phyloP scores from a whole-genome alignment of 1,284 basidiomycete genomes.

The Puccinia brachypodii region DNA sequence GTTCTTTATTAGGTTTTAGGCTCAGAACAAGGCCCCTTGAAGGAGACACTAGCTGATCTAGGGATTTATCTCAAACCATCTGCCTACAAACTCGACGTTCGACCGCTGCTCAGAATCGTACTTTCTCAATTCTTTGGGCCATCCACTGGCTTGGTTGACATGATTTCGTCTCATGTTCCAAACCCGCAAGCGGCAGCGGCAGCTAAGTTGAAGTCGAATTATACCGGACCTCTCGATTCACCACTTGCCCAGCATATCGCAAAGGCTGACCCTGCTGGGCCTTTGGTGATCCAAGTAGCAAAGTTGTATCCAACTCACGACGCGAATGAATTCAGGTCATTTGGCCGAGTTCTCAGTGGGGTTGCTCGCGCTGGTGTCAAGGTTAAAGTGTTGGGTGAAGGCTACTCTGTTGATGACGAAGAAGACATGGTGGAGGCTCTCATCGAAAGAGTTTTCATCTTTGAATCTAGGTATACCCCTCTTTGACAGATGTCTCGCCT shows the following conservation, averaged over 20 bases:
- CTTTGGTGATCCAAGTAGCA: slow-evolving; percentile 85
- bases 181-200: slow-evolving; percentile 72
- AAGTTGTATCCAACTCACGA: slow-evolving; percentile 96
- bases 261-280: slow-evolving; percentile 77
- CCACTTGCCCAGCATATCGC: slow-evolving; percentile 76
- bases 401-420: slow-evolving; percentile 94
- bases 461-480: slow-evolving; percentile 71
- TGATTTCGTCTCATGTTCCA: slow-evolving; percentile 86
- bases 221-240: slow-evolving; percentile 79
- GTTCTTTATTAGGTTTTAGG: slow-evolving; percentile 70
- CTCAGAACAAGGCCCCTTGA: slow-evolving; percentile 80
- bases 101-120: slow-evolving; percentile 88
- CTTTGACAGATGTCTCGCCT: slow-evolving; percentile 50
- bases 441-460: slow-evolving; percentile 84
- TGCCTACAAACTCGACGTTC: slow-evolving; percentile 97
- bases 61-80: slow-evolving; percentile 86
- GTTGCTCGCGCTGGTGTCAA: slow-evolving; percentile 77
- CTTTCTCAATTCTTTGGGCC: slow-evolving; percentile 91
- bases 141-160: slow-evolving; percentile 81
- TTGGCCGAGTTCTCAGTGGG: slow-evolving; percentile 90
- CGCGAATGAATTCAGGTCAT: slow-evolving; percentile 91
- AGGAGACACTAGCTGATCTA: slow-evolving; percentile 74
- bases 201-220: slow-evolving; percentile 77
- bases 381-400: slow-evolving; percentile 95
- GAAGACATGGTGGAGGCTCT: slow-evolving; percentile 91